Evolutionary conservation across 306 rosid species (phyloP), one percentile per base, ranked within the genome.

Genomic region (Begonia masoniana): DNA sequence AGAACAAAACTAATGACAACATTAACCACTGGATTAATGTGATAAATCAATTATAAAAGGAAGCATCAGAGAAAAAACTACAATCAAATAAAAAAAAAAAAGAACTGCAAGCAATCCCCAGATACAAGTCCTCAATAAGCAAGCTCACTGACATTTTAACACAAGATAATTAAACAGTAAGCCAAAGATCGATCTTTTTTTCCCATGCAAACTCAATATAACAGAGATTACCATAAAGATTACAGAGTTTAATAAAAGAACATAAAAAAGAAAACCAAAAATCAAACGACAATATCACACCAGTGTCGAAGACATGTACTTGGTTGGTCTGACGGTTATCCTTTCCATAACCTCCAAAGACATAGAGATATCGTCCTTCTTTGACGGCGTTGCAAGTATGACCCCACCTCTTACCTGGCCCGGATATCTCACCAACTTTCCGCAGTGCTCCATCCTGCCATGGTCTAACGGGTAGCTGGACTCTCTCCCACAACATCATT

Each of bases 381-480:
- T 80, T 81, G 72, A 92, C 69, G 86, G 99, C 85, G 84, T 81
- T 87, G 70, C 93, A 86, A 64, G 93, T 81, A 71, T 86, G 99
- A 7, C 99, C 99, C 99, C 99, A 92, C 84, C 99, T 72, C 72
- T 78, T 92, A 19, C 99, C 99, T 60, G 99, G 99, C 65, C 86
- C 94, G 71, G 65, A 59, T 42, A 67, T 23, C 72, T 55, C 80
- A 39, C 65, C 72, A 54, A 17, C 51, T 17, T 12, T 51, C 41
- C 12, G 59, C 19, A 51, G 65, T 36, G 15, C 70, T 63, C 55
- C 84, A 16, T 52, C 77, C 21, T 62, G 81, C 48, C 70, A 78
- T 51, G 73, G 83, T 58, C 55, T 60, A 46, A 70, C 61, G 35
- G 71, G 71, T 43, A 50, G 60, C 68, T 63, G 73, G 47, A 83